These are phyloP conservation scores for Marasmius sp. DNA, from an alignment of 1,284 basidiomycete species.

Conservation along the genomic window DNA sequence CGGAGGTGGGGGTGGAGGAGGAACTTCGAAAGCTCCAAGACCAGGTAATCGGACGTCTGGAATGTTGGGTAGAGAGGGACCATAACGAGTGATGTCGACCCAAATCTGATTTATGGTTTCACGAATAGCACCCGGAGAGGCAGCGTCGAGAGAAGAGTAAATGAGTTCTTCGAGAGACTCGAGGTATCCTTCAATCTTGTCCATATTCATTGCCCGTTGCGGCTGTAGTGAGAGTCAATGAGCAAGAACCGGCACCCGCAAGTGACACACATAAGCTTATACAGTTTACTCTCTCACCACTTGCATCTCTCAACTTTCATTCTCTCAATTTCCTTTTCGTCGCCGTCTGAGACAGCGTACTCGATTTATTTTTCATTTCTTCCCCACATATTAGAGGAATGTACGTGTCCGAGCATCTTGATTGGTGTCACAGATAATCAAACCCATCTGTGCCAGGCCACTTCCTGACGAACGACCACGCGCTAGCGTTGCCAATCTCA, in stretches of 20 bases:
- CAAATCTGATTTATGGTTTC: constrained; percentile 70
- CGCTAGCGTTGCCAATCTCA: constrained; percentile 79
- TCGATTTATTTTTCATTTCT: background rate
- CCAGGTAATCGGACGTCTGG: constrained; percentile 63
- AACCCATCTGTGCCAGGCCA: constrained; percentile 48
- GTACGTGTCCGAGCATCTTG: background rate
- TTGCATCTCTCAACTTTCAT: background rate
- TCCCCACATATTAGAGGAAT: background rate
- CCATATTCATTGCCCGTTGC: constrained; percentile 38
- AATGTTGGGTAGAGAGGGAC: constrained; percentile 66
- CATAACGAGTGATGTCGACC: constrained; percentile 76
- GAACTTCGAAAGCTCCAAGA: constrained; percentile 71
- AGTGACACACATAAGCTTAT: background rate
- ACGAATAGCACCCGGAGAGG: constrained; percentile 58
- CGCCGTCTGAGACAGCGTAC: constrained; percentile 3
- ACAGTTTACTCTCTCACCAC: background rate
- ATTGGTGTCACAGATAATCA: background rate
- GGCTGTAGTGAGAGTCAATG: background rate
- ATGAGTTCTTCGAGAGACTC: constrained; percentile 66
- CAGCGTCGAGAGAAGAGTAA: constrained; percentile 54
- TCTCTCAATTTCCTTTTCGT: background rate
- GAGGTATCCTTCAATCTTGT: constrained; percentile 72
- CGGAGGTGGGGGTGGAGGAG: constrained; percentile 62
- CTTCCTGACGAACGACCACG: constrained; percentile 82
- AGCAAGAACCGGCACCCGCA: background rate